Evolutionary conservation across 2,329 filamentous ascomycete species (phyloP).

Genomic region (Dothideomycetidae sp.): DNA sequence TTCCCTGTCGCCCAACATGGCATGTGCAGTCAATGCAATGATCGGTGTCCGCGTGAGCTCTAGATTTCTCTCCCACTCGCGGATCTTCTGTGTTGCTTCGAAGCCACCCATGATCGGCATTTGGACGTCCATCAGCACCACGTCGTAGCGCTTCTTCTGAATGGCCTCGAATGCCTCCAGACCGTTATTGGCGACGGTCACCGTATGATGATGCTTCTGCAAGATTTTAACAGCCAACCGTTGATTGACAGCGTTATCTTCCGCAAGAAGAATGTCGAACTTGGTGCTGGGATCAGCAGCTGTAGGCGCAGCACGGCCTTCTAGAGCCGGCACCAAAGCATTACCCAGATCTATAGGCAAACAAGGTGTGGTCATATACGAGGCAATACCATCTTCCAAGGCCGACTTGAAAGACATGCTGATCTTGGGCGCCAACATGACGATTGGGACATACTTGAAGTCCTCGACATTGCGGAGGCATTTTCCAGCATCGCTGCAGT

Average conservation of each 20-base stretch:
- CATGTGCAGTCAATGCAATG: conserved; percentile 91
- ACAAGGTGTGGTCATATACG: conserved; percentile 96
- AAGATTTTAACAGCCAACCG: conserved; percentile 90
- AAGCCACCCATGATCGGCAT: conserved; percentile 99
- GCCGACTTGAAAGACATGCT: conserved; percentile 88
- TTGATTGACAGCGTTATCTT: conserved; percentile 97
- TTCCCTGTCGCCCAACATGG: conserved; percentile 95
- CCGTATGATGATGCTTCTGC: conserved; percentile 87
- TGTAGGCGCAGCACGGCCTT: conserved; percentile 81
- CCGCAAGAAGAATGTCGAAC: conserved; percentile 86
- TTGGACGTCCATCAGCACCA: conserved; percentile 97
- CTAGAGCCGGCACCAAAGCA: conserved; percentile 86
- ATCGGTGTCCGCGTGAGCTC: conserved; percentile 78
- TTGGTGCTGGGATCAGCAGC: conserved; percentile 89
- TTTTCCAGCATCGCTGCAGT: conserved; percentile 82
- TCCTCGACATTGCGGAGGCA: conserved; percentile 75
- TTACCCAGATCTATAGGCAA: conserved; percentile 88
- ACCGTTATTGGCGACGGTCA: conserved; percentile 89
- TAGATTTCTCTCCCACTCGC: conserved; percentile 78
- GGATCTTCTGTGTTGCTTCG: conserved; percentile 90
- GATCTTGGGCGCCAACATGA: conserved; percentile 76
- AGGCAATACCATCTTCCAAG: conserved; percentile 90
- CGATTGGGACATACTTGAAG: conserved; percentile 95
- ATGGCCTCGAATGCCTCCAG: conserved; percentile 86
- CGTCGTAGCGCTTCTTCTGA: conserved; percentile 83